Base-by-base conservation (phyloP, 805 yeast genomes). In the Saccharomycopsis javanensis region DNA sequence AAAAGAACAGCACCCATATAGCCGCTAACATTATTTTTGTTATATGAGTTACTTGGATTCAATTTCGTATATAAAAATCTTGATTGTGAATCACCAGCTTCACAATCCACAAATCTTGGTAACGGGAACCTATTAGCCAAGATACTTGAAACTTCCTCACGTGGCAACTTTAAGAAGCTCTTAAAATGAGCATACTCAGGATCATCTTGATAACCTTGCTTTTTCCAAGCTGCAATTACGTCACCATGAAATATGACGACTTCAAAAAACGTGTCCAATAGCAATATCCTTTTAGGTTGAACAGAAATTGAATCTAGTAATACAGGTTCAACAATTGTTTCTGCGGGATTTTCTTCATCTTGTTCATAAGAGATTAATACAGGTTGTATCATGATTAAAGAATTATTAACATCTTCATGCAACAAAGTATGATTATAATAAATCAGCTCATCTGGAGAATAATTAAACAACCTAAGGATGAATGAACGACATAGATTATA, bases 361-460 rank as follows among this genome's bases (percentile, higher is more conserved):
- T 96, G 96, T 64, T 88, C 96, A 54, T 83, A 92, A 42, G 96
- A 81, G 2, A 92, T 86, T 70, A 94, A 80, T 0, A 98, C 89
- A 57, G 99, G 99, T 74, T 94, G 99, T 63, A 94, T 92, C 97
- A 94, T 94, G 61, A 91, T 88, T 68, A 94, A 76, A 16, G 97
- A 87, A 73, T 92, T 94, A 62, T 86, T 85, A 48, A 92, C 86
- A 69, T 94, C 97, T 68, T 94, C 97, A 63, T 92, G 83, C 68
- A 87, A 79, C 68, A 94, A 80, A 16, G 89, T 85, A 71, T 94
- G 99, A 70, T 97, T 83, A 73, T 92, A 89, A 72, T 91, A 94
- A 38, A 97, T 96, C 50, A 98, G 90, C 75, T 94, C 99, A 75
- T 94, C 99, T 1, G 99, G 99, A 5, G 99, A 94, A 72, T 91